Evolutionary conservation across 306 rosid species (phyloP).

Genomic region (Alnus rubra): DNA sequence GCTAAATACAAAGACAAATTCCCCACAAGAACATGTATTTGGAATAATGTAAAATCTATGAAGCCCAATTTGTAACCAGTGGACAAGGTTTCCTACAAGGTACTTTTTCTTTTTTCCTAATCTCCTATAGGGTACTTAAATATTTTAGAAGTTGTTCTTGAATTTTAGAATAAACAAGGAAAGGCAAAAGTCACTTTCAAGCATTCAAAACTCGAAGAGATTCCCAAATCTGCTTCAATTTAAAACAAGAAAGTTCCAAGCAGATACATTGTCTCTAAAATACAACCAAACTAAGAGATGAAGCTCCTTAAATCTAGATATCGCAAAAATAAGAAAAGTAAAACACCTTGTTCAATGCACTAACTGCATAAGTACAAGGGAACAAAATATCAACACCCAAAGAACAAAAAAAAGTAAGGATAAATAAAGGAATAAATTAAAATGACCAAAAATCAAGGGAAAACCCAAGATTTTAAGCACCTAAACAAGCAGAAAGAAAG

Average conservation of each 20-base stretch:
- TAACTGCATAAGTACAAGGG: slow-evolving; percentile 5
- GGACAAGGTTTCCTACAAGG: slow-evolving; percentile 23
- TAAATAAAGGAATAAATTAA: slow-evolving; percentile 14
- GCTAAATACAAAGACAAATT: slow-evolving; percentile 33
- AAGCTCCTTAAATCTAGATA: slow-evolving; percentile 12
- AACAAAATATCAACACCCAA: neutral
- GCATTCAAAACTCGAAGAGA: slow-evolving; percentile 2
- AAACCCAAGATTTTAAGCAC: slow-evolving; percentile 28
- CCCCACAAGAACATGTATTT: slow-evolving; percentile 24
- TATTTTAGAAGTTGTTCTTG: too few relatives aligned
- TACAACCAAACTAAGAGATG: slow-evolving; percentile 24
- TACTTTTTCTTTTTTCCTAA: neutral
- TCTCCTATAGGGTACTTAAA: slow-evolving; percentile 10
- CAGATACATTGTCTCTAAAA: slow-evolving; percentile 20
- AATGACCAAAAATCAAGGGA: slow-evolving; percentile 25
- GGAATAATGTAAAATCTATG: slow-evolving; percentile 23
- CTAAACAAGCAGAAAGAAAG: slow-evolving; percentile 34
- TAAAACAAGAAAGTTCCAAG: slow-evolving; percentile 18
- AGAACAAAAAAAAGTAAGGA: slow-evolving; percentile 15
- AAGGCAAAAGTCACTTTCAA: neutral
- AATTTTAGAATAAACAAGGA: neutral
- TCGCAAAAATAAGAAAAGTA: slow-evolving; percentile 19
- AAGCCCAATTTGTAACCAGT: slow-evolving; percentile 25
- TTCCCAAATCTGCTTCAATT: slow-evolving; percentile 15
- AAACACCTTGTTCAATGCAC: slow-evolving; percentile 25